Base-by-base conservation (phyloP, 495 filamentous ascomycete genomes). In the Bacidia gigantensis region DNA sequence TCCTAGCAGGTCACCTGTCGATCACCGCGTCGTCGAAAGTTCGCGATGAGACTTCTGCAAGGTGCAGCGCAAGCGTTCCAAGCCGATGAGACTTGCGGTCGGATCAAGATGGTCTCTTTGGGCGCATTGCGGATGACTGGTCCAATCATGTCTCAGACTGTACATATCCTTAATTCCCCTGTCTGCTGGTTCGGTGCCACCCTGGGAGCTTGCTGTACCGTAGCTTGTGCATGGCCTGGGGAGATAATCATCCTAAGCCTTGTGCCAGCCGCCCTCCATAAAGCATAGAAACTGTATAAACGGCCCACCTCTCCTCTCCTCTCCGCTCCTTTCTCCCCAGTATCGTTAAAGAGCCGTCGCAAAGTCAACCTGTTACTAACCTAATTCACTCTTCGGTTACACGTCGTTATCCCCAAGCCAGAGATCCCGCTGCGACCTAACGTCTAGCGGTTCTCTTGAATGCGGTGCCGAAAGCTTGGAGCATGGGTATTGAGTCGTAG, bases 41-140 rank as follows among this genome's bases (percentile, higher is more conserved):
- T 35, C 29, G 29, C 29, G 29, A 35, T 35, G 29, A 14, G 7
- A 35, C 29, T 35, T 35, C 7, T 14, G 14, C 29, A 35, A 35
- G 29, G 5, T 35, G 29, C 29, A 35, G 29, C 29, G 29, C 45
- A 25, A 45, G 42, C 42, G 42, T 45, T 10, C 42, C 24, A 29
- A 48, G 3, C 7, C 7, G 7, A 25, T 23, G 45, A 26, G 25
- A 7, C 22, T 22, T 50, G 47, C 47, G 47, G 47, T 50, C 47
- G 47, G 47, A 50, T 50, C 47, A 38, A 38, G 47, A 50, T 35
- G 26, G n/a, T 20, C n/a, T 47, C 44, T 47, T 20, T 14, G 22
- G 22, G 44, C 44, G 26, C 21, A 26, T 26, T 47, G 44, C 14
- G 47, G 47, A 20, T 17, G 3, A 11, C 7, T 47, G 1, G 12